Conservation (phyloP, 257 asterid genomes). For the Jacaranda mimosifolia region DNA sequence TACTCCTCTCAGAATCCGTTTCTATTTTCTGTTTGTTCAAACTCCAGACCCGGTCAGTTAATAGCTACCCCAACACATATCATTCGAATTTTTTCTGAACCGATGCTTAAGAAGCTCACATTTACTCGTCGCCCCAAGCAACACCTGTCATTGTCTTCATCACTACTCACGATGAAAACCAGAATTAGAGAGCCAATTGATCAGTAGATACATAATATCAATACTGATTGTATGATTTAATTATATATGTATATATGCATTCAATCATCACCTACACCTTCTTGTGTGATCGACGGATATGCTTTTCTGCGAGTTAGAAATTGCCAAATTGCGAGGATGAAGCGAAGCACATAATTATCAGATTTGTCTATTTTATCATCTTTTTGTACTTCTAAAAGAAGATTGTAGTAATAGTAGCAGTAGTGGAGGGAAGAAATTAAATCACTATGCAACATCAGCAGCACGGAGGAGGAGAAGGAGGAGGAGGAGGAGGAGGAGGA, state of each 20-base stretch:
- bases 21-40: neutral
- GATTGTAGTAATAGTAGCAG: neutral
- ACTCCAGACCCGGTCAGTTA: neutral
- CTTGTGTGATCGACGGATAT: neutral
- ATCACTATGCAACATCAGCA: slow-evolving; percentile 37
- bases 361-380: neutral
- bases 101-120: neutral
- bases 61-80: neutral
- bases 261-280: neutral
- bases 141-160: neutral
- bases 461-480: neutral
- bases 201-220: neutral
- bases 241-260: neutral
- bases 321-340: neutral
- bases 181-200: slow-evolving; percentile 9
- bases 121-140: neutral
- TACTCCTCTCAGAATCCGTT: neutral
- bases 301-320: neutral
- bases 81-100: neutral
- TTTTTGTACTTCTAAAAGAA: too few species aligned
- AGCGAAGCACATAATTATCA: neutral
- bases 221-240: neutral
- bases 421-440: neutral
- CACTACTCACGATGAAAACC: neutral
- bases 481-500: neutral